Base-by-base conservation (phyloP, 176 grass and related monocot genomes). In the Panicum miliaceum region DNA sequence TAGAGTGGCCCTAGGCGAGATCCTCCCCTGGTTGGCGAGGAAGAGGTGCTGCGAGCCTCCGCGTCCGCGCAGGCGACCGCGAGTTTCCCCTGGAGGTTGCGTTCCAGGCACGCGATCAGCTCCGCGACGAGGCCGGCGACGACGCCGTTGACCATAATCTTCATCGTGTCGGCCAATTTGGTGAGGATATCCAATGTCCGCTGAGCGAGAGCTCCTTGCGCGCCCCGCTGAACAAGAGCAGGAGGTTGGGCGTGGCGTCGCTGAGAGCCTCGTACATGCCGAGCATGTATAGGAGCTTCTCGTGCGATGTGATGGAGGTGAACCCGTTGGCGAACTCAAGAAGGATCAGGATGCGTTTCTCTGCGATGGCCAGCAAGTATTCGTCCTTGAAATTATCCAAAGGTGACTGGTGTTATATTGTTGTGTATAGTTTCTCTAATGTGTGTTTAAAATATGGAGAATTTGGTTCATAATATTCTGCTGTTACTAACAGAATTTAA, bases 251-350 rank as follows among this genome's bases (percentile, higher is more conserved):
- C 0, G 76, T 56, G 1, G 76, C 66, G 3, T 79, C 16, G 76
- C 54, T 73, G 8, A 86, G 76, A 12, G 75, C 84, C 56, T 86
- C 76, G 54, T 78, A 79, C 84, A 86, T 86, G 66, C 22, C 43
- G n/a, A 86, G 56, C 22, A 78, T 61, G 64, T 85, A 76, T 1
- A 78, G 12, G 74, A 85, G 83, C 74, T 85, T 85, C 64, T 85
- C 64, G 83, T 85, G 83, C 27, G 64, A 78, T 4, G 74, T 61
- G 83, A 85, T 54, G 42, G 0, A 10, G 76, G 76, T 80, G 76
- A 79, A 86, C 0, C 20, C 84, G 67, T 79, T 13, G 3, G 76
- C 76, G 76, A 73, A 86, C 15, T 86, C 19, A n/a, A 86, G 84
- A 14, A 86, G 67, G 65, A 41, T 48, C 56, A 64, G 7, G 84